These are phyloP conservation scores for Beauveria bassiana DNA, from an alignment of 2,329 filamentous ascomycete genomes.

Conservation along the genomic window DNA sequence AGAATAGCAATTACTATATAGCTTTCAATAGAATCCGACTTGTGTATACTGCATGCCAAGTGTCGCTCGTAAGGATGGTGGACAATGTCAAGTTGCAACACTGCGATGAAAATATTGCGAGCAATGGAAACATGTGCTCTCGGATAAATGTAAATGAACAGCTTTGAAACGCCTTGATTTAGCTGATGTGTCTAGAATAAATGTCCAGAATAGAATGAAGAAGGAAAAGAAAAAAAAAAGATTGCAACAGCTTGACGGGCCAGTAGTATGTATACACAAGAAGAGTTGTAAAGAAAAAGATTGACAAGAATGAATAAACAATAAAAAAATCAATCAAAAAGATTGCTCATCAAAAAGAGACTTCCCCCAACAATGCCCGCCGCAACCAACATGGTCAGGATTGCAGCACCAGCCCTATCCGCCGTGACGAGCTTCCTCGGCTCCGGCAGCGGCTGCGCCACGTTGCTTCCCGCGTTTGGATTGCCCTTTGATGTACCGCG, in stretches of 20 bases:
- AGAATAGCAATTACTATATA: not conserved
- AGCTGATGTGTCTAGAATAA: not conserved
- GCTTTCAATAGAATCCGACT: not conserved
- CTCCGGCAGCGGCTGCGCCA: slow-evolving; percentile 19
- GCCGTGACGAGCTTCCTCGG: slow-evolving; percentile 33
- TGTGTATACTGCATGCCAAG: not conserved
- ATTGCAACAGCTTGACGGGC: not conserved
- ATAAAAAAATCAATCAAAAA: not conserved
- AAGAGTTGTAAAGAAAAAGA: too few species aligned
- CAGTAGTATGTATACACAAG: not conserved
- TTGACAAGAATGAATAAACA: not conserved
- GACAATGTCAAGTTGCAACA: not conserved
- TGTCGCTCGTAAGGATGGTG: not conserved
- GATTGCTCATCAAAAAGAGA: slow-evolving; percentile 37
- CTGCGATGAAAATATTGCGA: not conserved
- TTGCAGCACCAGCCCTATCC: slow-evolving; percentile 48
- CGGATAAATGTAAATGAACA: too few species aligned
- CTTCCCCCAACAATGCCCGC: slow-evolving; percentile 41
- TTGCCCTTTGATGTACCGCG: slow-evolving; percentile 54
- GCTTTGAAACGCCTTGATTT: too few species aligned
- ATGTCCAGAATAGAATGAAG: not conserved
- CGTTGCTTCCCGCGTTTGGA: slow-evolving; percentile 34
- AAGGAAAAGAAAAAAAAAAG: not conserved
- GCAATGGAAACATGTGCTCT: too few species aligned
- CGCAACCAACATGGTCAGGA: slow-evolving; percentile 43